phyloP scores from a whole-genome alignment of 2,329 filamentous ascomycete species.

The Cercospora sp. region DNA sequence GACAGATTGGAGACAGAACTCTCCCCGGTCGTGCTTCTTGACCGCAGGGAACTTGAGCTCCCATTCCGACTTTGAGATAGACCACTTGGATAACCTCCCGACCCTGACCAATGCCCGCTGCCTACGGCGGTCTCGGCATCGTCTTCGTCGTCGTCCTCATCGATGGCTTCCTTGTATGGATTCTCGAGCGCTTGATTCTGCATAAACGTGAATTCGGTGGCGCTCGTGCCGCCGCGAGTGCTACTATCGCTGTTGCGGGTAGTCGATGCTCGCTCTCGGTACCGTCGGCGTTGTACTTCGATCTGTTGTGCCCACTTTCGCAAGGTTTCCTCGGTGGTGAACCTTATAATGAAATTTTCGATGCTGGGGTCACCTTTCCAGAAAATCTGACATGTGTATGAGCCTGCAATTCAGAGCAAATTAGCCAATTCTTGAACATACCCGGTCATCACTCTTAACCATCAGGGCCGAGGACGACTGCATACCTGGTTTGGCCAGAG shows the following conservation, averaged over 20 bases:
- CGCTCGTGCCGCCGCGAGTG: conserved; percentile 48
- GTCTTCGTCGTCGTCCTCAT: conserved; percentile 58
- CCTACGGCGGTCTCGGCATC: conserved; percentile 43
- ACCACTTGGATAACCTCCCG: conserved; percentile 15
- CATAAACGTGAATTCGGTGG: conserved; percentile 80
- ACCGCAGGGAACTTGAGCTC: conserved; percentile 29
- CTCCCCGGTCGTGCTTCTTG: conserved; percentile 29
- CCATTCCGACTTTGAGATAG: conserved; percentile 28
- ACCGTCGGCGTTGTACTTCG: conserved; percentile 66
- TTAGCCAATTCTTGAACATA: conserved; percentile 33
- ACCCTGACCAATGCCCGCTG: conserved; percentile 40
- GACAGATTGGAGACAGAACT: conserved; percentile 15
- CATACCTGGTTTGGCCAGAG: conserved; percentile 81
- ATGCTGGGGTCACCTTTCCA: conserved; percentile 97
- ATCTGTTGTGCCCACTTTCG: conserved; percentile 86
- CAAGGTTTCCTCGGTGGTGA: conserved; percentile 86
- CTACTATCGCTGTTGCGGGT: conserved; percentile 47
- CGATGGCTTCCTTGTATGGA: conserved; percentile 69
- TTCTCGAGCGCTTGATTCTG: conserved; percentile 72
- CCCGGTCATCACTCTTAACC: conserved; percentile 29
- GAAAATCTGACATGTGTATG: conserved; percentile 94
- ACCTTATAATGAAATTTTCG: conserved; percentile 94
- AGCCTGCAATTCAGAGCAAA: conserved; percentile 56
- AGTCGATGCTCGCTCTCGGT: conserved; percentile 46
- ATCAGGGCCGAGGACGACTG: conserved; percentile 24